Evolutionary conservation across 148 eudicot species (phyloP).

Genomic region (Spergularia marina): DNA sequence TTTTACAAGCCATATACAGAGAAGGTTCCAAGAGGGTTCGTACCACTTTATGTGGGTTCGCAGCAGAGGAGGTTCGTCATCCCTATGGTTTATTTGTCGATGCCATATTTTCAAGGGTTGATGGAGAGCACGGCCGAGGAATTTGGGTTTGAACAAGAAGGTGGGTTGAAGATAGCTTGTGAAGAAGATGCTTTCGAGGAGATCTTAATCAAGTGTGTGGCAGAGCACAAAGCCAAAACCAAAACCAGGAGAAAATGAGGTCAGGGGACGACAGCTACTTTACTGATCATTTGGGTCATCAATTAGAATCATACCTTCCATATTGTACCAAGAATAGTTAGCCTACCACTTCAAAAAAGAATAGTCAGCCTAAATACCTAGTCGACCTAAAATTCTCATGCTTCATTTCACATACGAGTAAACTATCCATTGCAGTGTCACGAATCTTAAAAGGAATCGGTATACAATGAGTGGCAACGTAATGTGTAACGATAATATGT

Average conservation of each 20-base stretch:
- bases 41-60: conserved; percentile 26
- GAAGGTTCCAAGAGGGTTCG: conserved; percentile 22
- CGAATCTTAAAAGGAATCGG: neutral
- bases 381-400: neutral
- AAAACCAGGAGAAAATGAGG: conserved; percentile 14
- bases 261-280: neutral
- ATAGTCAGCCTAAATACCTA: too few relatives aligned
- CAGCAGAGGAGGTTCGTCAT: conserved; percentile 19
- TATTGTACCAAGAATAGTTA: too few relatives aligned
- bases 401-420: neutral
- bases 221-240: conserved; percentile 8
- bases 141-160: conserved; percentile 26
- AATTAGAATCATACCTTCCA: too few relatives aligned
- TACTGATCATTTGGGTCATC: neutral
- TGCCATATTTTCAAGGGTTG: conserved; percentile 20
- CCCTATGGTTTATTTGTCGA: conserved; percentile 19
- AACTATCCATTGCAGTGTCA: neutral
- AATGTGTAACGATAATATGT: neutral
- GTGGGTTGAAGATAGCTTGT: conserved; percentile 28
- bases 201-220: conserved; percentile 21
- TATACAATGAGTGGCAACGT: conserved; percentile 7
- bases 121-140: conserved; percentile 24
- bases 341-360: too few relatives aligned
- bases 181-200: conserved; percentile 26
- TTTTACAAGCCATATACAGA: conserved; percentile 6